Evolutionary conservation across 179 eudicot genomes (phyloP).

Genomic region (Patellifolia procumbens): DNA sequence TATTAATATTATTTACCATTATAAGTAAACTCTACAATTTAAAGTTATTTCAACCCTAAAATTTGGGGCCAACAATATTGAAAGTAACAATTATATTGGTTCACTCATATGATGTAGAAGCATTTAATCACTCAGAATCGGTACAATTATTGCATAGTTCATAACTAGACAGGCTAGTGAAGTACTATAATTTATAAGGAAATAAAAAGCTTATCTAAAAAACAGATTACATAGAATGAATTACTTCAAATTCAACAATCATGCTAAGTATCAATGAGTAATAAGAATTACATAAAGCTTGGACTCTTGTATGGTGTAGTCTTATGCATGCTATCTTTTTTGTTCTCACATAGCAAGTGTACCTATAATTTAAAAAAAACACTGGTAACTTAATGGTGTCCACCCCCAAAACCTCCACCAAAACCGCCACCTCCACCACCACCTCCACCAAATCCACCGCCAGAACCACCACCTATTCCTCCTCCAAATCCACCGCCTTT

Average conservation of each 20-base stretch:
- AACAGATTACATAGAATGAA: neutral
- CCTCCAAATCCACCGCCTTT: constrained; percentile 22
- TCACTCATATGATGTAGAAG: neutral
- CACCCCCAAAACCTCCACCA: constrained; percentile 27
- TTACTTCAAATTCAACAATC: constrained; percentile 1
- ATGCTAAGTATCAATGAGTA: neutral
- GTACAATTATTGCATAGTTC: neutral
- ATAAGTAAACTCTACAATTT: no score
- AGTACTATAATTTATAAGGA: no score
- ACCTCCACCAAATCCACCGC: neutral
- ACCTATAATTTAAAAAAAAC: neutral
- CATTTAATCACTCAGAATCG: neutral
- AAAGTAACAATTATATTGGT: neutral
- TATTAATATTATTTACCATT: no score
- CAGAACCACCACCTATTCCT: neutral
- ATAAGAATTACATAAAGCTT: neutral
- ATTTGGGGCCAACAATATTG: neutral
- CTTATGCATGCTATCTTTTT: neutral
- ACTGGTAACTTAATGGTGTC: constrained; percentile 19
- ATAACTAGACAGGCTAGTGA: no score
- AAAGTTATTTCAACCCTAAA: no score
- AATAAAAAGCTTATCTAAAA: neutral
- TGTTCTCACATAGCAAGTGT: neutral
- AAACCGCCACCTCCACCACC: neutral
- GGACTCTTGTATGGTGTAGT: neutral